Evolutionary conservation across 805 yeast genomes (phyloP), one percentile per base, ranked within the genome.

Genomic region (Helenozyma rhizophorensis): DNA sequence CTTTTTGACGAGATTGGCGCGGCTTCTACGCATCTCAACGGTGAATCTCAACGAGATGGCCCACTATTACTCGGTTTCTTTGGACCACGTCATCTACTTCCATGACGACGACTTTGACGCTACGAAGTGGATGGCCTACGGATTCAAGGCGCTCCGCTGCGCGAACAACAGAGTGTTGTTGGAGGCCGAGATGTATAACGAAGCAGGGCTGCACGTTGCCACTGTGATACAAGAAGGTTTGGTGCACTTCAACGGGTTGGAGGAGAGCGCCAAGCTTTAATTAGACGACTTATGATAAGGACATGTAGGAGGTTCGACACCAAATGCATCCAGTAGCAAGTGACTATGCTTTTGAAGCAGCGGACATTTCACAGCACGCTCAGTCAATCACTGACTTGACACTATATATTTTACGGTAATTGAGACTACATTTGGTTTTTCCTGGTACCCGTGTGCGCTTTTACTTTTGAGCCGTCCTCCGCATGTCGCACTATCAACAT

Each of bases 61-160:
- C 11, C 57, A 54, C 30, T 67, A 65, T 23, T 69, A 75, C 41
- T 71, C 78, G 11, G 80, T 78, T 3, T 76, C 83, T 14, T 54
- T 82, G 41, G 88, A 81, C 43, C 88, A 82, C 49, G 58, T 78
- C 0, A 69, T 83, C 21, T 78, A 78, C 52, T 79, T 82, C 60
- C 85, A 80, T 49, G 73, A 68, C 58, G 56, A 58, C 12, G 76
- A 71, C 34, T 66, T 25, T 4, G 19, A 14, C 21, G 28, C 19
- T 21, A 37, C 38, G 4, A 24, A 75, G 25, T 80, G 80, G 78
- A 55, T 74, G 48, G 61, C 67, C 11, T 70, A 72, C 33, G 64
- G 71, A 28, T 62, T 77, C 27, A 60, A 58, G 29, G 72, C 73
- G 23, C 53, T 75, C 15, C 62, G 76, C 32, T 65, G 79, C 3